These are phyloP conservation scores for Babesia ovata DNA, from an alignment of 169 alveolate genomes.

Conservation along the genomic window DNA sequence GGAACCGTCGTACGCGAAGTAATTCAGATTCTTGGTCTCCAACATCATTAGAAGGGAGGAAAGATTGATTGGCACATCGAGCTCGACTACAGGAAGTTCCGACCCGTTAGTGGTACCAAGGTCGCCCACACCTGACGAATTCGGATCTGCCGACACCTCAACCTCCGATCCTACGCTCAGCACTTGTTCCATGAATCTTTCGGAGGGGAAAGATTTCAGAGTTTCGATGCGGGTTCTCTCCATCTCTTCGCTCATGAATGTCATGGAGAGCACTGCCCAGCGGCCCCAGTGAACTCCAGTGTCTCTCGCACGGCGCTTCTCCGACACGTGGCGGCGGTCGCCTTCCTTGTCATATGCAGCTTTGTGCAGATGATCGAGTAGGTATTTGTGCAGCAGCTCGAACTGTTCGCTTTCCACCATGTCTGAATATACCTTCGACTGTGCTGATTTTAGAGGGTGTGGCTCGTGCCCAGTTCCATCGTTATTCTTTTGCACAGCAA, in stretches of 20 bases:
- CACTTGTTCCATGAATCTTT: conserved; percentile 75
- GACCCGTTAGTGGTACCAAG: conserved; percentile 15
- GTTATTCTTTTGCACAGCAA: background rate
- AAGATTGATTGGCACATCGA: conserved; percentile 74
- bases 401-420: conserved; percentile 53
- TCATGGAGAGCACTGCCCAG: conserved; percentile 83
- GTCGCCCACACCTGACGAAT: conserved; percentile 39
- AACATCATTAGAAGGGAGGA: conserved; percentile 83
- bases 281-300: conserved; percentile 60
- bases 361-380: conserved; percentile 56
- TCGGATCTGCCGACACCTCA: conserved; percentile 44
- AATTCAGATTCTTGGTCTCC: conserved; percentile 76
- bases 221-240: conserved; percentile 74
- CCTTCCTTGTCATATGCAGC: conserved; percentile 41
- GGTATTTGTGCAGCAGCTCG: conserved; percentile 59
- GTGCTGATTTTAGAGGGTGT: conserved; percentile 42
- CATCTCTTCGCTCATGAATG: conserved; percentile 85
- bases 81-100: conserved; percentile 69
- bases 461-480: background rate
- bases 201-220: conserved; percentile 81
- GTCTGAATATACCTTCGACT: conserved; percentile 16
- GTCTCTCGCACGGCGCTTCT: conserved; percentile 58
- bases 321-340: conserved; percentile 47
- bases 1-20: conserved; percentile 83
- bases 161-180: conserved; percentile 67